A percentile compares a stretch with the other conserved stretches of the same genome.
Evolutionary conservation across 2,329 filamentous ascomycete genomes (phyloP).

Genomic region (Aspergillus intermedius): DNA sequence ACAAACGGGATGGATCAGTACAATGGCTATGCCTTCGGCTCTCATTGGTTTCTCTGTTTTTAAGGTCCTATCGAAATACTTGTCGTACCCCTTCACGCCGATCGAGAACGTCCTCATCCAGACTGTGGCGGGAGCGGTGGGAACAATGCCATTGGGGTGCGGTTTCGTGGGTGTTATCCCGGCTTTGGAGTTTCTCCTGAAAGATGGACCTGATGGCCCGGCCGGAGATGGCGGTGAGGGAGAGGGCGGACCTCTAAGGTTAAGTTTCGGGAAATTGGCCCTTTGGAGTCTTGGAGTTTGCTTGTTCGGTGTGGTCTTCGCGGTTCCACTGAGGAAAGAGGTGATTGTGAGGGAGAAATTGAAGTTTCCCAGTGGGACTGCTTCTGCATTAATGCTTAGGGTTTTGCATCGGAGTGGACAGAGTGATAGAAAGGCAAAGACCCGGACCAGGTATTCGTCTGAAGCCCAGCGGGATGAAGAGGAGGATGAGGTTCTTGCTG

Average conservation of each 20-base stretch:
- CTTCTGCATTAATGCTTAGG: slow-evolving; percentile 86
- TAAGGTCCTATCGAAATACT: slow-evolving; percentile 64
- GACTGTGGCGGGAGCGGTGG: slow-evolving; percentile 89
- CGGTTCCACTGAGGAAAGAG: slow-evolving; percentile 80
- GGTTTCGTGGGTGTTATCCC: slow-evolving; percentile 94
- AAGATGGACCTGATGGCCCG: slow-evolving; percentile 69
- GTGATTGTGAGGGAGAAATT: slow-evolving; percentile 89
- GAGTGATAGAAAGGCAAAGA: slow-evolving; percentile 36
- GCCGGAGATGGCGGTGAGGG: slow-evolving; percentile 63
- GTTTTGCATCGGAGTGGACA: slow-evolving; percentile 66
- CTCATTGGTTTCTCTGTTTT: slow-evolving; percentile 94
- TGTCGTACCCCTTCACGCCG: slow-evolving; percentile 78
- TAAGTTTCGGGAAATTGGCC: slow-evolving; percentile 70
- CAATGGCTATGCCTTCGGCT: slow-evolving; percentile 95
- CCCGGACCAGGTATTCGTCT: slow-evolving; percentile 8
- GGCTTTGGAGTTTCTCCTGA: slow-evolving; percentile 79
- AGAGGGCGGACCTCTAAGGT: slow-evolving; percentile 68
- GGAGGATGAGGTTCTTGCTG: slow-evolving; percentile 24
- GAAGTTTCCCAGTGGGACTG: slow-evolving; percentile 91
- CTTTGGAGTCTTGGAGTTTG: slow-evolving; percentile 89
- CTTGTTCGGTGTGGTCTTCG: slow-evolving; percentile 95
- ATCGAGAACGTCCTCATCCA: slow-evolving; percentile 97
- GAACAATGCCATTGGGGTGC: slow-evolving; percentile 92
- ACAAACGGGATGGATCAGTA: slow-evolving; percentile 75
- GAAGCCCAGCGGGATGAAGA: slow-evolving; percentile 17